A percentile compares a stretch with the other conserved stretches of the same genome.
Conservation (phyloP, 2,329 filamentous ascomycete genomes). For the Lasiodiplodia gonubiensis region DNA sequence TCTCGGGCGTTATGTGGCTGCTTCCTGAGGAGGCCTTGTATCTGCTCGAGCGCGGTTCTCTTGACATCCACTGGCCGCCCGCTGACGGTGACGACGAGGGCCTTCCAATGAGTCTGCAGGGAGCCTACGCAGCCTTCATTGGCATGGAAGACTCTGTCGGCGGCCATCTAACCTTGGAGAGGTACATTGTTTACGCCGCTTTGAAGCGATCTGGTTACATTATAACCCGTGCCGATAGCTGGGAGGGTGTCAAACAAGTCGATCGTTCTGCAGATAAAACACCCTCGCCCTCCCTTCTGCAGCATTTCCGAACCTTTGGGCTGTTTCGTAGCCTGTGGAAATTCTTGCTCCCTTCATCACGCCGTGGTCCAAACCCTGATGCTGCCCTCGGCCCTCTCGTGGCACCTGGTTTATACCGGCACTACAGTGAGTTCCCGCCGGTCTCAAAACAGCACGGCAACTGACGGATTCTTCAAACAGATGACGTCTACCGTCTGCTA, state of each 20-base stretch:
- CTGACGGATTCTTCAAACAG: slow-evolving; percentile 23
- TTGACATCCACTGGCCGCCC: slow-evolving; percentile 85
- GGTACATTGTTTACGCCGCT: slow-evolving; percentile 86
- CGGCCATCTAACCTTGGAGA: slow-evolving; percentile 68
- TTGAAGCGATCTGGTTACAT: slow-evolving; percentile 84
- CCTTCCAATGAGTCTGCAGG: slow-evolving; percentile 88
- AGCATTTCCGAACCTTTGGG: background rate
- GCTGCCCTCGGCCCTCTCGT: slow-evolving; percentile 53
- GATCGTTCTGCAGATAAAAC: background rate
- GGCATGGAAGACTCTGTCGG: slow-evolving; percentile 65
- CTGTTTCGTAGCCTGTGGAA: slow-evolving; percentile 19
- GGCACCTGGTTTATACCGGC: slow-evolving; percentile 60
- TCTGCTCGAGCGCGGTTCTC: slow-evolving; percentile 81
- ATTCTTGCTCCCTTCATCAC: background rate
- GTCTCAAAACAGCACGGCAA: slow-evolving; percentile 50
- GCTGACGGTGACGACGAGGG: slow-evolving; percentile 52
- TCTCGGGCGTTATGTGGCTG: slow-evolving; percentile 70
- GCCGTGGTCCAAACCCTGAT: background rate
- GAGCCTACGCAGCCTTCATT: slow-evolving; percentile 84
- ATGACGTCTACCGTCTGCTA: slow-evolving; percentile 76
- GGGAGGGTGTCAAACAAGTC: slow-evolving; percentile 39
- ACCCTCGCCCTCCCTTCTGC: background rate
- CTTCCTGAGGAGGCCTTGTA: slow-evolving; percentile 92
- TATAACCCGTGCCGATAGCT: slow-evolving; percentile 71
- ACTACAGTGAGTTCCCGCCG: slow-evolving; percentile 50